Conservation (phyloP, 768 basidiomycete genomes). For the Termitomyces sp. region DNA sequence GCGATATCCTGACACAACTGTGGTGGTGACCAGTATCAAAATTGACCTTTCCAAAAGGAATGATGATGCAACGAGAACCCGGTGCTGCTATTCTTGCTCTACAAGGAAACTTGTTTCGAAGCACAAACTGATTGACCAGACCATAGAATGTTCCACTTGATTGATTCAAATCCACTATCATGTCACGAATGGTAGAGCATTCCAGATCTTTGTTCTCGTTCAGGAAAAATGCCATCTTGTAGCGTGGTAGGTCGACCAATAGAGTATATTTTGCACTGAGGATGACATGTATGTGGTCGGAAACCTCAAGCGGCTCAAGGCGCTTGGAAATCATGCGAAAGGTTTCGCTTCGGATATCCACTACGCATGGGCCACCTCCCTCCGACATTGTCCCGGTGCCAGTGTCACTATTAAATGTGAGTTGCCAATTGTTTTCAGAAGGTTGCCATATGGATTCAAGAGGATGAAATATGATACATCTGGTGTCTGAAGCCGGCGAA, state of each 20-base stretch:
- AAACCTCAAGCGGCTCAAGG: slow-evolving; percentile 17
- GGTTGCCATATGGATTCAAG: slow-evolving; percentile 22
- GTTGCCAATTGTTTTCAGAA: slow-evolving; percentile 23
- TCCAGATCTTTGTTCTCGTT: slow-evolving; percentile 28
- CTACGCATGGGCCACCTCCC: slow-evolving; percentile 6
- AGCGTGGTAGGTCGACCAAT: slow-evolving; percentile 33
- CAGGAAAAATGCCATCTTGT: slow-evolving; percentile 36
- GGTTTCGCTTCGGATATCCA: slow-evolving; percentile 24
- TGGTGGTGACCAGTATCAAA: slow-evolving; percentile 15
- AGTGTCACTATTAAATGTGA: slow-evolving; percentile 15
- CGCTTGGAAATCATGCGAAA: slow-evolving; percentile 18
- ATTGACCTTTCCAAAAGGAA: slow-evolving; percentile 34
- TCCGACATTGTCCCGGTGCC: slow-evolving; percentile 12
- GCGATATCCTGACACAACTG: slow-evolving; percentile 19
- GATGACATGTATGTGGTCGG: slow-evolving; percentile 12
- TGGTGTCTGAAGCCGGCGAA: slow-evolving; percentile 1
- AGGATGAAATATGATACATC: slow-evolving; percentile 30
- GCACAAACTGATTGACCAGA: slow-evolving; percentile 35
- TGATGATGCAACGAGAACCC: slow-evolving; percentile 27
- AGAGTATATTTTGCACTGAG: slow-evolving; percentile 13
- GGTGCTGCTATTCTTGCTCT: slow-evolving; percentile 13
- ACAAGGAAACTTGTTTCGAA: slow-evolving; percentile 19
- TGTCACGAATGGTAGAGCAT: slow-evolving; percentile 36
- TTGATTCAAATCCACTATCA: slow-evolving; percentile 39
- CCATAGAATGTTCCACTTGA: slow-evolving; percentile 43